Conservation (phyloP, 2,329 filamentous ascomycete species). For the Colletotrichum melonis region DNA sequence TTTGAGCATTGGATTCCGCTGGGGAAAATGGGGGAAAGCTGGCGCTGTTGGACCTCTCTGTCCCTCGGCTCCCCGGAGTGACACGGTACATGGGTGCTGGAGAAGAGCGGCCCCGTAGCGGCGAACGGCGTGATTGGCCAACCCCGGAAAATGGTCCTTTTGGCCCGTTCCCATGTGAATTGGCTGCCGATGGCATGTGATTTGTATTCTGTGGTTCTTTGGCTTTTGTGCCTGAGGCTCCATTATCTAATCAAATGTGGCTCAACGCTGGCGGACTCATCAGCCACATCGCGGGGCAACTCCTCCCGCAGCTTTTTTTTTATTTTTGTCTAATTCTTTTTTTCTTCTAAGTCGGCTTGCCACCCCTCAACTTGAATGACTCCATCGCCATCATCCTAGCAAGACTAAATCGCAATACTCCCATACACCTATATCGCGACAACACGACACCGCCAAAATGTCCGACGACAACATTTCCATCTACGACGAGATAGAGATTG, state of each 20-base stretch:
- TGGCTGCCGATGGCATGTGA: conserved; percentile 33
- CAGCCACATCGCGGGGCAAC: conserved; percentile 37
- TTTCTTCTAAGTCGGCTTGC: not conserved
- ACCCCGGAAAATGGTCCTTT: conserved; percentile 31
- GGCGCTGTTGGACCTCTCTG: not conserved
- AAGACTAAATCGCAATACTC: not conserved
- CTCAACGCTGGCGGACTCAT: rapidly evolving
- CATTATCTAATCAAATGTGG: not conserved
- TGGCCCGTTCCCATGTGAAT: conserved; percentile 34
- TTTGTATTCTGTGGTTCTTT: not conserved
- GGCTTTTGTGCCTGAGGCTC: not conserved
- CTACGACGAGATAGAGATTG: conserved; percentile 98
- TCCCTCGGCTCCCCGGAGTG: conserved; percentile 34
- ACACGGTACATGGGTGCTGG: conserved; percentile 18
- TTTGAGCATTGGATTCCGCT: not conserved
- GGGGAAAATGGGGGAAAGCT: conserved; percentile 5
- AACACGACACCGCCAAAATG: conserved; percentile 53
- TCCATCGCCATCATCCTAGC: conserved; percentile 16
- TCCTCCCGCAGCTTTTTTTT: not conserved
- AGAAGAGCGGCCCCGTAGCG: not conserved
- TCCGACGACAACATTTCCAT: conserved; percentile 77
- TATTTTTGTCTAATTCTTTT: not conserved
- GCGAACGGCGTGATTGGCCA: conserved; percentile 20
- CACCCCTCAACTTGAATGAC: conserved; percentile 7
- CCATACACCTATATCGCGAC: not conserved